These are phyloP conservation scores for Aspergillus conjunctus DNA, from an alignment of 495 filamentous ascomycete species.

Conservation along the genomic window DNA sequence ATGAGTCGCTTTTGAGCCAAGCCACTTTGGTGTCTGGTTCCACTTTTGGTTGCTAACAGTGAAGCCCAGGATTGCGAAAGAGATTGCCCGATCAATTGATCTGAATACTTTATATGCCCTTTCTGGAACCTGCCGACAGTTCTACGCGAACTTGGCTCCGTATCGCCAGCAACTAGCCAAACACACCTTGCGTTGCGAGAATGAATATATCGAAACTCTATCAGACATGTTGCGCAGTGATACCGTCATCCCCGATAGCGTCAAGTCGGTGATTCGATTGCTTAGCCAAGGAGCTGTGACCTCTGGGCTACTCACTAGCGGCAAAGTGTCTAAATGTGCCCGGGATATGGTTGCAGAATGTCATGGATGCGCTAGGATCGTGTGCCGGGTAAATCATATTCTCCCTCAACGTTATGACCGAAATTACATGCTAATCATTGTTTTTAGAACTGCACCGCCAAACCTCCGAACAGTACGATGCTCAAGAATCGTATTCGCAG, in stretches of 20 bases:
- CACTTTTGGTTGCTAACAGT: conserved; percentile 25
- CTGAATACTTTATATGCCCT: conserved; percentile 82
- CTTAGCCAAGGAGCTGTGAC: conserved; percentile 36
- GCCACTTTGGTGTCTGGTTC: conserved; percentile 22
- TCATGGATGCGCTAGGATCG: conserved; percentile 70
- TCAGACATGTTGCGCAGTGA: conserved; percentile 41
- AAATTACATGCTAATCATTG: neutral
- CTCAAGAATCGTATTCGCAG: conserved; percentile 74
- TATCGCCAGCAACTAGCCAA: conserved; percentile 70
- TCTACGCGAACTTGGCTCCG: conserved; percentile 72
- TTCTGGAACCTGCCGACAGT: conserved; percentile 76
- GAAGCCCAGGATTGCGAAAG: conserved; percentile 67
- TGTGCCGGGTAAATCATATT: conserved; percentile 66
- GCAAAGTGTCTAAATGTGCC: conserved; percentile 75
- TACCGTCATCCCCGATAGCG: conserved; percentile 37
- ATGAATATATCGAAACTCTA: conserved; percentile 58
- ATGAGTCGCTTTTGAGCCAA: conserved; percentile 40
- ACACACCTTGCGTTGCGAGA: conserved; percentile 75
- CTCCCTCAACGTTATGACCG: neutral
- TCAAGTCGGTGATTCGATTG: conserved; percentile 40
- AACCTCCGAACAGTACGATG: conserved; percentile 62
- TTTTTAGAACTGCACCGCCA: conserved; percentile 80
- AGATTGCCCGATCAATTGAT: conserved; percentile 74
- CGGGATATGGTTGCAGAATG: conserved; percentile 83
- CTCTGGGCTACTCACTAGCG: conserved; percentile 52